Conservation (phyloP, 2,329 filamentous ascomycete species). For the Pseudopyricularia cyperi region DNA sequence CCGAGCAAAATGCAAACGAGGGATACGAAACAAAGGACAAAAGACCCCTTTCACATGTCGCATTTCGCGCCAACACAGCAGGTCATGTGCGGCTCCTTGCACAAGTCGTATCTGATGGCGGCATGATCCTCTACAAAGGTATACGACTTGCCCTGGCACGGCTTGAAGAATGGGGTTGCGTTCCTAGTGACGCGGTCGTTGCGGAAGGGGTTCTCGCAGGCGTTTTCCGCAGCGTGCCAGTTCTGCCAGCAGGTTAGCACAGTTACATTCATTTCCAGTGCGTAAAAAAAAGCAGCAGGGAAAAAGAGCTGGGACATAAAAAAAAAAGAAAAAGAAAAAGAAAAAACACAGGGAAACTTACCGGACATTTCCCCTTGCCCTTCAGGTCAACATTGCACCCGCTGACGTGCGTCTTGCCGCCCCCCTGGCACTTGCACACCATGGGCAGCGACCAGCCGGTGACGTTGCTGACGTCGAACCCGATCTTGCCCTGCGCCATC, state of each 20-base stretch:
- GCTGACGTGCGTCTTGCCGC: background rate
- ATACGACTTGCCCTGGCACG: background rate
- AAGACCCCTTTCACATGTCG: too few species aligned
- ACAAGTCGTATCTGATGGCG: background rate
- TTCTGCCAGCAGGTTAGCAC: background rate
- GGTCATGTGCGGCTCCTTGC: background rate
- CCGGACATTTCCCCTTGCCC: background rate
- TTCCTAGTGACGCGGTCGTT: background rate
- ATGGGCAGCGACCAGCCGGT: background rate
- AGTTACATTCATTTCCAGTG: background rate
- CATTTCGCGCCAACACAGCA: background rate
- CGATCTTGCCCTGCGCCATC: background rate
- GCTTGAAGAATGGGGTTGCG: background rate
- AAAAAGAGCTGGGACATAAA: too few species aligned
- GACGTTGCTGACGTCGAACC: constrained; percentile 1
- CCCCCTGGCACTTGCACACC: background rate
- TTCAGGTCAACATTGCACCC: background rate
- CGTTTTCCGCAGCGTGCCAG: background rate
- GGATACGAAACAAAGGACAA: too few species aligned
- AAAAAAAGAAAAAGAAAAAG: background rate
- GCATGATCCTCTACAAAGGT: background rate
- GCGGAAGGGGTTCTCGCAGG: background rate
- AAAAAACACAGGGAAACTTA: background rate
- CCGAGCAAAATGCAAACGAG: too few species aligned
- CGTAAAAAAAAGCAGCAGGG: too few species aligned